Evolutionary conservation across 352 stramenopile species (phyloP).

Genomic region (Phytophthora litchii): DNA sequence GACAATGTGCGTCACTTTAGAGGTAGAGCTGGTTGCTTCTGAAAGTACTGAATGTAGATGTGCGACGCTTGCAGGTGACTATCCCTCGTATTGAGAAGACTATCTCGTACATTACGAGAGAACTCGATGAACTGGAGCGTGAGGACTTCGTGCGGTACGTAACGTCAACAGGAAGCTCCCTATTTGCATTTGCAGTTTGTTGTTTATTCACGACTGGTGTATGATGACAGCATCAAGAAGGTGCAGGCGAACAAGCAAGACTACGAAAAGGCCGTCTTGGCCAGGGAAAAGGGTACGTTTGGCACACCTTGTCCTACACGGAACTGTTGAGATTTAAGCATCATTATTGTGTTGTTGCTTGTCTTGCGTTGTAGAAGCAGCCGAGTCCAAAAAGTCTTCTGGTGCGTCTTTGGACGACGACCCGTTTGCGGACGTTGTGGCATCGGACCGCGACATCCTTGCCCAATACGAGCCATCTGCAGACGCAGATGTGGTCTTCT

Average conservation of each 20-base stretch:
- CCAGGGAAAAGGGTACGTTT: conserved; percentile 59
- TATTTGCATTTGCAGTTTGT: background rate
- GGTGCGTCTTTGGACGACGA: conserved; percentile 47
- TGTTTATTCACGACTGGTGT: background rate
- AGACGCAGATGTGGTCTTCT: conserved; percentile 86
- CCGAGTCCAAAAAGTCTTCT: conserved; percentile 14
- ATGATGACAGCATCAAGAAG: conserved; percentile 94
- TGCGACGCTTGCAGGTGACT: conserved; percentile 81
- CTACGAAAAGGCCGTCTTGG: conserved; percentile 72
- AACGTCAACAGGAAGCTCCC: background rate
- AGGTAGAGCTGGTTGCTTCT: conserved; percentile 1
- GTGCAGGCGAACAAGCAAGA: conserved; percentile 97
- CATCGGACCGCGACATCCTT: conserved; percentile 82
- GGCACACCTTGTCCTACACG: background rate
- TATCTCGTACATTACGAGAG: conserved; percentile 97
- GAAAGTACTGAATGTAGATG: background rate
- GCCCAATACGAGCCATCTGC: conserved; percentile 75
- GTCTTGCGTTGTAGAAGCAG: conserved; percentile 14
- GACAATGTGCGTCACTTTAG: conserved; percentile 89
- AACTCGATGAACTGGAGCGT: conserved; percentile 99
- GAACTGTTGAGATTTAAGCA: background rate
- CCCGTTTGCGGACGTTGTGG: conserved; percentile 71
- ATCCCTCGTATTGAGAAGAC: conserved; percentile 98
- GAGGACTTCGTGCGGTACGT: conserved; percentile 93
- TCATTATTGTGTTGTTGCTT: conserved; percentile 6